A percentile compares a stretch with the other conserved stretches of the same genome.
These are phyloP conservation scores for Alliaria petiolata DNA, from an alignment of 345 rosid species.

Conservation along the genomic window DNA sequence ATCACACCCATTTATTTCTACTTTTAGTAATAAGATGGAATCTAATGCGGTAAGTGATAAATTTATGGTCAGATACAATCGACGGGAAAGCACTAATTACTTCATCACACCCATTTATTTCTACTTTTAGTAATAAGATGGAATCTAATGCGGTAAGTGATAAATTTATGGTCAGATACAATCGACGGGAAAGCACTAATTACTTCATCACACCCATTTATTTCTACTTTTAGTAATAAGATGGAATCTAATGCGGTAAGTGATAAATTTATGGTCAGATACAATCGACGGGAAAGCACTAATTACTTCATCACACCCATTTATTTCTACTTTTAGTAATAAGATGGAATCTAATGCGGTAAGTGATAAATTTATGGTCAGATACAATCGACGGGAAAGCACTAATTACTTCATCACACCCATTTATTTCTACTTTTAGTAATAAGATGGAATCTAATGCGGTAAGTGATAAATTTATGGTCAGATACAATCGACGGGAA, in stretches of 20 bases:
- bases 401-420: slow-evolving; percentile 5
- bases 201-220: background rate
- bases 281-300: background rate
- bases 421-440: background rate
- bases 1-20: background rate
- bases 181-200: background rate
- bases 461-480: background rate
- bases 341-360: background rate
- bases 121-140: background rate
- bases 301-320: slow-evolving; percentile 2
- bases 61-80: background rate
- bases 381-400: background rate
- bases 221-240: background rate
- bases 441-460: background rate
- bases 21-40: background rate
- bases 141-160: background rate
- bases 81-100: background rate
- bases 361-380: background rate
- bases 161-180: background rate
- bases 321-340: background rate
- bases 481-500: background rate
- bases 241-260: background rate
- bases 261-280: background rate
- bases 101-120: background rate
- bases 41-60: background rate